Evolutionary conservation across 768 basidiomycete species (phyloP), one percentile per base, ranked within the genome.

Genomic region (Tulasnella sp.): DNA sequence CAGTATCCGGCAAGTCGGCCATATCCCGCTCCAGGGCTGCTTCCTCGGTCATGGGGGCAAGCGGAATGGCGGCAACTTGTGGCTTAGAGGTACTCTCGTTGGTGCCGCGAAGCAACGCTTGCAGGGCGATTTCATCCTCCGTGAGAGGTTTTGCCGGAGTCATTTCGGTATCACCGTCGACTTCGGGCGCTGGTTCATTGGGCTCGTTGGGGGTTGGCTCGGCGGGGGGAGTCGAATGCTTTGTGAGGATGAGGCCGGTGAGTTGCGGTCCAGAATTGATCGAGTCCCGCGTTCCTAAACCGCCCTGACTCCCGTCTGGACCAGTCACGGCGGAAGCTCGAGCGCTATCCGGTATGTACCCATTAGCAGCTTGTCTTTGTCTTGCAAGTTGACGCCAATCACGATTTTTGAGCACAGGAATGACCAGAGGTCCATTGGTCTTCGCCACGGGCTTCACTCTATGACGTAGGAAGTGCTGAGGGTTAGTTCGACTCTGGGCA

Each of bases 11-110:
- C 7, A 97, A 90, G 20, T 92, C 92, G 24, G 89, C 89, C 4
- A 99, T 89, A 84, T 98, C 97, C 85, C 95, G 92, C 80, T 90
- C 90, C 84, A 93, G 92, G 0, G 95, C 96, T 72, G 97, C 96
- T 28, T 90, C 87, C 86, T 99, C 97, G 20, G 92, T 92, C 28
- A 91, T 85, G 20, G 91, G 88, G 22, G 88, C 76, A 86, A 82
- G 86, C 78, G 90, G 90, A 78, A 98, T 96, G 79, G 92, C 87
- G 78, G 93, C 92, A 81, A 95, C 87, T 16, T 85, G 85, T 81
- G 31, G 85, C 82, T 34, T 73, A 6, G 79, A 37, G 69, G 77
- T 72, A 48, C 81, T 79, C 28, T 84, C 82, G 50, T 86, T 83
- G 77, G 88, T 85, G 0, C 87, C 88, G 28, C 86, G 82, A 28